A percentile compares a stretch with the other conserved stretches of the same genome.
Evolutionary conservation across 2,329 filamentous ascomycete species (phyloP).

Genomic region (Mycosphaerella sp.): DNA sequence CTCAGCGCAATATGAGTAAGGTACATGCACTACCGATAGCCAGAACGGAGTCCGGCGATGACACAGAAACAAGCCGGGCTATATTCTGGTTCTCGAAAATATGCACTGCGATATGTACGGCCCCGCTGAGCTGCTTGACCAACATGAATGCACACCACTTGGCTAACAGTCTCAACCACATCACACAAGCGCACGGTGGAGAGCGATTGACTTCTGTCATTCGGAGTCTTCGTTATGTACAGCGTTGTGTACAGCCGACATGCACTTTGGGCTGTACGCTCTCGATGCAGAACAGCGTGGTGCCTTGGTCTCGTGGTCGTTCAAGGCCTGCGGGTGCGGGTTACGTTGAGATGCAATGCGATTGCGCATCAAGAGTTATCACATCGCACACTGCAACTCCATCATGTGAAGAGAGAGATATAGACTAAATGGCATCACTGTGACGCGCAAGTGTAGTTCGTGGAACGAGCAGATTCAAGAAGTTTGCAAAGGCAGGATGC

Average conservation of each 20-base stretch:
- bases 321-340: constrained; percentile 8
- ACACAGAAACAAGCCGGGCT: constrained; percentile 6
- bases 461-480: background rate
- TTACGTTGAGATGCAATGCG: constrained; percentile 13
- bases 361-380: too few relatives aligned
- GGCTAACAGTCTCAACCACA: constrained; percentile 4
- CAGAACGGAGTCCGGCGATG: constrained; percentile 11
- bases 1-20: constrained; percentile 10
- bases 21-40: constrained; percentile 11
- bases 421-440: constrained; percentile 5
- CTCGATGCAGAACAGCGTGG: constrained; percentile 14
- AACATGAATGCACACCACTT: constrained; percentile 6
- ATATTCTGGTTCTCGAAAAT: constrained; percentile 8
- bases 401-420: background rate
- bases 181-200: constrained; percentile 7
- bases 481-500: background rate
- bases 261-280: constrained; percentile 6
- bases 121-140: constrained; percentile 3
- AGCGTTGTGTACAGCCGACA: background rate
- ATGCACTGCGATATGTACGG: constrained; percentile 14
- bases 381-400: background rate
- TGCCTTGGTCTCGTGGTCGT: constrained; percentile 14
- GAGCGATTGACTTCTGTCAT: constrained; percentile 10
- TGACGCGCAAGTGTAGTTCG: constrained; percentile 1
- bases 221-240: constrained; percentile 7